Evolutionary conservation across 257 asterid genomes (phyloP), one percentile per base, ranked within the genome.

Genomic region (Solanum pimpinellifolium): DNA sequence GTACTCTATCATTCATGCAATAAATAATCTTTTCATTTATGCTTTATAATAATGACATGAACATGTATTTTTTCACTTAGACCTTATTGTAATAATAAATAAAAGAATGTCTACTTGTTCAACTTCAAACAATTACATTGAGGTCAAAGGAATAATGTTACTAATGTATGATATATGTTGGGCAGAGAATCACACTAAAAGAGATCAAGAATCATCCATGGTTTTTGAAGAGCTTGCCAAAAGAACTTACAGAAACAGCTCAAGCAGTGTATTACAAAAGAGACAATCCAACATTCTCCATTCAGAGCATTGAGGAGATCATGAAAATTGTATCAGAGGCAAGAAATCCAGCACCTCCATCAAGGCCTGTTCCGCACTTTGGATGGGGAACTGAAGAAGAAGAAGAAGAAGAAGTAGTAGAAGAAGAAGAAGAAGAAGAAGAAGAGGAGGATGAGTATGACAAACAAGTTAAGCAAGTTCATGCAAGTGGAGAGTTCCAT

Each of bases 311-410:
- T 33, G 97, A 94, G 4, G 96, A 93, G 87, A 94, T 94, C 83
- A 94, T 94, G 98, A 92, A 94, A 83, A 93, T 94, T n/a, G 97
- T 93, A 6, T 85, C 89, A 41, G 95, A 92, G 89, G 98, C 94
- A 16, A 90, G 92, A 66, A 92, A 86, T 68, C 95, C 94, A 4
- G 94, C 96, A 7, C 88, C 91, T 4, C 1, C 74, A 1, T 89
- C 96, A 7, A 86, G 88, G 77, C 87, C 90, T 0, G 66, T 91
- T 12, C 83, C 88, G 0, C 92, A 93, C 5, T 94, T 93, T 74
- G 90, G 91, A 14, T 94, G 97, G 98, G 98, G 94, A 81, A 92
- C 78, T 7, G 86, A 92, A 69, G 95, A 88, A 78, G 92, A 72
- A 6, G 86, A 92, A 73, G 95, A 89, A 74, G 92, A 80, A 3